Conservation (phyloP, 2,329 filamentous ascomycete genomes). For the Pseudocercospora crystallina region DNA sequence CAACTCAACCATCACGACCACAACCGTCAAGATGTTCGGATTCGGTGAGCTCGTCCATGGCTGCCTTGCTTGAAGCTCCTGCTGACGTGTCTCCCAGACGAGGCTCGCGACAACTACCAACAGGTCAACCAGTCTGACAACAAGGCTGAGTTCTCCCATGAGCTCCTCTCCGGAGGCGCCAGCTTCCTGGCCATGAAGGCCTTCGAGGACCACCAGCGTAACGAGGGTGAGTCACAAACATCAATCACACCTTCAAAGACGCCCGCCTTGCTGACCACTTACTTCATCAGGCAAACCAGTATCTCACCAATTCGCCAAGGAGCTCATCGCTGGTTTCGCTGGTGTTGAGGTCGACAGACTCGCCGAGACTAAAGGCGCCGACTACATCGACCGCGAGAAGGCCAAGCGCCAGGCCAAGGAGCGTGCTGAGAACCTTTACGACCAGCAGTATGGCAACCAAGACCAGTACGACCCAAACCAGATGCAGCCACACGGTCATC, state of each 20-base stretch:
- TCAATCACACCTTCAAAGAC: constrained; percentile 11
- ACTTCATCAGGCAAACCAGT: constrained; percentile 64
- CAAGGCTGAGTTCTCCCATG: constrained; percentile 67
- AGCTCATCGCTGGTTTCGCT: constrained; percentile 69
- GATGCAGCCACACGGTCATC: constrained; percentile 35
- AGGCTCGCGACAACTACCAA: constrained; percentile 55
- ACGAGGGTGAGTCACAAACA: constrained; percentile 46
- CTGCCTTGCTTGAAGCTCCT: no score
- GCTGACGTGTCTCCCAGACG: constrained; percentile 40
- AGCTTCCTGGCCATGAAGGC: constrained; percentile 78
- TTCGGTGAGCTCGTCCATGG: background rate
- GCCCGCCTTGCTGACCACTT: background rate
- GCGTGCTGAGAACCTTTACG: constrained; percentile 48
- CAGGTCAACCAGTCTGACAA: constrained; percentile 52
- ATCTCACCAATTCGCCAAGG: constrained; percentile 74
- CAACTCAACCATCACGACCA: background rate
- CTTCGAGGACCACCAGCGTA: constrained; percentile 73
- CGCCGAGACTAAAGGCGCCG: constrained; percentile 56
- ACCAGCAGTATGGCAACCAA: constrained; percentile 49
- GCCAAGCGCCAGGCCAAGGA: constrained; percentile 47
- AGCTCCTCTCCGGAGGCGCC: constrained; percentile 72
- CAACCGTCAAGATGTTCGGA: constrained; percentile 13
- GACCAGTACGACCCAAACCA: constrained; percentile 50
- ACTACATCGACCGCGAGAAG: constrained; percentile 50
- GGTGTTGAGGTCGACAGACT: constrained; percentile 76